phyloP scores from a whole-genome alignment of 306 rosid species.

The Cercis canadensis region DNA sequence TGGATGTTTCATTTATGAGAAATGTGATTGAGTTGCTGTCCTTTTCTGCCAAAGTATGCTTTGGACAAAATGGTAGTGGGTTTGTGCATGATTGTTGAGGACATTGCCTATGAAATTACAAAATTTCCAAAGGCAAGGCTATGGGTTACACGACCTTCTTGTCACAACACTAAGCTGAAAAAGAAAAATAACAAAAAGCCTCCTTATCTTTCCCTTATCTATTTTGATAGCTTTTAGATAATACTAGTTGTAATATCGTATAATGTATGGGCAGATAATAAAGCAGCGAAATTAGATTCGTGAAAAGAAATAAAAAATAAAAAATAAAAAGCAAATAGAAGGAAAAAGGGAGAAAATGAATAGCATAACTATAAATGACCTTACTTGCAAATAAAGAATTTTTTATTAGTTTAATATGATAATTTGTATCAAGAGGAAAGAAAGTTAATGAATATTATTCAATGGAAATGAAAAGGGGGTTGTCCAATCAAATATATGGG shows the following conservation, averaged over 20 bases:
- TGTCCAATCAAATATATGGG: conserved; percentile 46
- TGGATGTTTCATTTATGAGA: conserved; percentile 28
- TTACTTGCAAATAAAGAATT: no score
- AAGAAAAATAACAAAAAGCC: background rate
- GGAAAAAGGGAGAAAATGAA: no score
- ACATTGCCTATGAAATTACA: conserved; percentile 21
- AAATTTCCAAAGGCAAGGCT: conserved; percentile 35
- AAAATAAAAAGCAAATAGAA: no score
- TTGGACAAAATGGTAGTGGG: conserved; percentile 36
- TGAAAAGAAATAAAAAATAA: no score
- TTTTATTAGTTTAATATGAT: no score
- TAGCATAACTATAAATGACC: no score
- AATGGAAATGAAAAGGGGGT: conserved; percentile 5
- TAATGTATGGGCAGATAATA: no score
- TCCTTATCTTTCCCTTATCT: conserved; percentile 22
- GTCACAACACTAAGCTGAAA: background rate
- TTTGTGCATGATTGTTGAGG: conserved; percentile 23
- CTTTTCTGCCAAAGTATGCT: conserved; percentile 22
- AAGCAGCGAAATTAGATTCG: no score
- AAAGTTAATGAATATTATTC: background rate
- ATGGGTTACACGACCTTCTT: background rate
- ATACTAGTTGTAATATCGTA: background rate
- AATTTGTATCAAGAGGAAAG: background rate
- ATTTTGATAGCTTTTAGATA: background rate
- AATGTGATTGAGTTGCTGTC: conserved; percentile 30